phyloP scores from a whole-genome alignment of 1,284 basidiomycete genomes.

The Blastosporella zonata region DNA sequence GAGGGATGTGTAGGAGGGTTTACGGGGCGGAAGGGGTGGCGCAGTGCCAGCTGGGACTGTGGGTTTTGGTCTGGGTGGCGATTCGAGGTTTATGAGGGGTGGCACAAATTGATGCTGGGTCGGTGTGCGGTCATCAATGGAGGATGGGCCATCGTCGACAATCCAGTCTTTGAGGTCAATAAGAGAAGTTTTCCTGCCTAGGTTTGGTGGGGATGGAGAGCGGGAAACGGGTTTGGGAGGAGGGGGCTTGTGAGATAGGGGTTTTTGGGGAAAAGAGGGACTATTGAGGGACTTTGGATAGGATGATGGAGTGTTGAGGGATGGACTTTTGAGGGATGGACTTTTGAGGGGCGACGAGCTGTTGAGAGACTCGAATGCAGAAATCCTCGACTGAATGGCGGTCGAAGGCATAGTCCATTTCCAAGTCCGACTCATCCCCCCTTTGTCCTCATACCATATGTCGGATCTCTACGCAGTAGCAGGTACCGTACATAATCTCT shows the following conservation, averaged over 20 bases:
- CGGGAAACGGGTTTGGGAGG: constrained; percentile 39
- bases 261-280: constrained; percentile 13
- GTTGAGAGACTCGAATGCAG: constrained; percentile 48
- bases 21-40: constrained; percentile 66
- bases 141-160: constrained; percentile 55
- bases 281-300: background rate
- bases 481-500: constrained; percentile 34
- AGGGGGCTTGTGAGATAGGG: constrained; percentile 20
- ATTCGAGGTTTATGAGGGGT: constrained; percentile 58
- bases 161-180: constrained; percentile 76
- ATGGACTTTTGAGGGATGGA: constrained; percentile 13
- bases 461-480: constrained; percentile 63
- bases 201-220: constrained; percentile 51
- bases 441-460: constrained; percentile 26
- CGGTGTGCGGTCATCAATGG: constrained; percentile 26
- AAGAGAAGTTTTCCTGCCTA: constrained; percentile 58
- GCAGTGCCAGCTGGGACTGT: constrained; percentile 27
- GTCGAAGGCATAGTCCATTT: constrained; percentile 43
- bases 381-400: constrained; percentile 55
- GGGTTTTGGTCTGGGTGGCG: constrained; percentile 34
- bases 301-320: constrained; percentile 27
- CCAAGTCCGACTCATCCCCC: constrained; percentile 18
- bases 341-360: constrained; percentile 16
- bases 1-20: constrained; percentile 49
- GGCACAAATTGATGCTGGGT: constrained; percentile 24